Base-by-base conservation (phyloP, 306 rosid species). In the Malus orientalis region DNA sequence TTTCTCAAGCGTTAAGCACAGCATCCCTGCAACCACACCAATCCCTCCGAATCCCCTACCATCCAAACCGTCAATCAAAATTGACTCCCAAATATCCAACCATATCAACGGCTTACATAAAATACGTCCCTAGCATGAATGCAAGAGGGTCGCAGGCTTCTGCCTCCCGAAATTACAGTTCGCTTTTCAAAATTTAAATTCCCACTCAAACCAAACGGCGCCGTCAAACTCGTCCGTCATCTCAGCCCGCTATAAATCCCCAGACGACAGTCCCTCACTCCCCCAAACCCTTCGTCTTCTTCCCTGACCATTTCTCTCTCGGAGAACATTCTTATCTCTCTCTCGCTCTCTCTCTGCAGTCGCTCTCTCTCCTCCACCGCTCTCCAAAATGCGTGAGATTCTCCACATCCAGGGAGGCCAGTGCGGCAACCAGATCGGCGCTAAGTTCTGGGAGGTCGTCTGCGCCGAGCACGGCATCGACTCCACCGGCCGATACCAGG, bases 381-480 rank as follows among this genome's bases (percentile, higher is more conserved):
- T 70, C 82, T 20, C 38, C 58, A 85, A 81, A 67, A 89, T 89
- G 93, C 85, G 90, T 69, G 93, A 89, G 75, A 89, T 86, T 23
- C 90, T 89, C 67, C 93, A 89, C 81, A 74, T 89, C 45, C 90
- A 86, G 70, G 90, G 93, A 42, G 93, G 93, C 57, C 93, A 89
- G 70, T 89, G 90, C 70, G 90, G 90, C 4, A 89, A 89, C 85
- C 91, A 88, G 84, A 88, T 88, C 87, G 93, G 93, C 19, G 93
- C 93, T 6, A 88, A 88, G 86, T 86, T 88, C 83, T 86, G 93
- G 93, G 93, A 88, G 61, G 93, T 88, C 23, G 93, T 88, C 6
- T 88, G 93, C 79, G 83, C 88, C 12, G 90, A 89, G 82, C 90
- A 89, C 57, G 89, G 93, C 47, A 89, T 89, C 36, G 93, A 89